Percentiles rank a stretch among this genome's conserved stretches.
Conservation (phyloP, 2,329 filamentous ascomycete genomes). For the Aspergillus fumigatiaffinis region DNA sequence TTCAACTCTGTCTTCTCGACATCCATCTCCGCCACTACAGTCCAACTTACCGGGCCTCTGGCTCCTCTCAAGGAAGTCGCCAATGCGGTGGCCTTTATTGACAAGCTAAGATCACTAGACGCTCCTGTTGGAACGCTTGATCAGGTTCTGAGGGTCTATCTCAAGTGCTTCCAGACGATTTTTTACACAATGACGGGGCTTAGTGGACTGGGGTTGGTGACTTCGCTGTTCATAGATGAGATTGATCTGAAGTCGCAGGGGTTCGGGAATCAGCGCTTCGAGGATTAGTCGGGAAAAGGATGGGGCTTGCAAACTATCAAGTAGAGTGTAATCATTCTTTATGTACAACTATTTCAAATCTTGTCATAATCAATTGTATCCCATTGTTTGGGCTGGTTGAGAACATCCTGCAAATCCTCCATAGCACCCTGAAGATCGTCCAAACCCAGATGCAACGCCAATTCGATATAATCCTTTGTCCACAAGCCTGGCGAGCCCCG, state of each 20-base stretch:
- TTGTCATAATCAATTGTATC: neutral
- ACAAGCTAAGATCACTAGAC: neutral
- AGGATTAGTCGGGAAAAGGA: neutral
- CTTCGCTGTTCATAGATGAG: constrained; percentile 3
- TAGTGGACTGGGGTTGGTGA: constrained; percentile 1
- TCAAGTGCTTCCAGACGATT: constrained; percentile 2
- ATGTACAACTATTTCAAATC: neutral
- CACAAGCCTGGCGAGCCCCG: neutral
- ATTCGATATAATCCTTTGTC: neutral
- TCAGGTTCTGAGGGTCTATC: neutral
- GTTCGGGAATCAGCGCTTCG: constrained; percentile 4
- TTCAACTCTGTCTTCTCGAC: neutral
- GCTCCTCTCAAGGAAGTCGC: neutral
- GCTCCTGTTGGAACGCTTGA: neutral
- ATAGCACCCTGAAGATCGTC: neutral
- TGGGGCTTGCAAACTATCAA: too few relatives aligned
- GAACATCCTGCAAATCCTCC: neutral
- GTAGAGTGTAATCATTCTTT: too few relatives aligned
- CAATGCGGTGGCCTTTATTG: neutral
- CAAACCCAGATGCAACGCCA: neutral
- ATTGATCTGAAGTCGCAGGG: constrained; percentile 2
- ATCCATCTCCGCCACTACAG: neutral
- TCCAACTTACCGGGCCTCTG: neutral
- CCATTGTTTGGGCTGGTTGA: neutral
- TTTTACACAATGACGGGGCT: constrained; percentile 4